These are phyloP conservation scores for Rhinocladiella similis DNA, from an alignment of 2,329 filamentous ascomycete genomes.

Conservation along the genomic window DNA sequence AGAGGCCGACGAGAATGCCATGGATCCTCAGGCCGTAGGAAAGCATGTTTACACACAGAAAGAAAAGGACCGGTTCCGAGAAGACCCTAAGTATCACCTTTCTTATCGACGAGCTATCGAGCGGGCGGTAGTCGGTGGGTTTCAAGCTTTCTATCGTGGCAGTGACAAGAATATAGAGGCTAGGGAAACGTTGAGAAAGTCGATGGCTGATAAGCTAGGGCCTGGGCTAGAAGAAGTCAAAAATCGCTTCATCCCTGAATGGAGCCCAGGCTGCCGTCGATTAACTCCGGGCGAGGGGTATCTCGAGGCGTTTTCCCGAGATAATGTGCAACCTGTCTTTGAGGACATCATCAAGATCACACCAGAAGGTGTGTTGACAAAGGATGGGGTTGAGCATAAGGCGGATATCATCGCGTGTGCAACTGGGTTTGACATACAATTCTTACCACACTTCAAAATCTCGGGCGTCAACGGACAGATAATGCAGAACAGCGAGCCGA, in stretches of 20 bases:
- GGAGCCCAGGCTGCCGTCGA: conserved; percentile 44
- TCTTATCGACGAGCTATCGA: conserved; percentile 17
- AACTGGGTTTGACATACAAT: conserved; percentile 39
- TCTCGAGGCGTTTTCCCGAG: conserved; percentile 17
- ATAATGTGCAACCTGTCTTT: conserved; percentile 27
- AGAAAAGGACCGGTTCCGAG: conserved; percentile 22
- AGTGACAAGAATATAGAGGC: conserved; percentile 13
- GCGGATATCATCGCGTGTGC: conserved; percentile 35
- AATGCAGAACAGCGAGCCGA: conserved; percentile 43
- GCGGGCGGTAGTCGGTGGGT: conserved; percentile 10
- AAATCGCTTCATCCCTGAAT: conserved; percentile 27
- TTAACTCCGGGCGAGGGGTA: conserved; percentile 44
- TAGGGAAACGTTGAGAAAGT: conserved; percentile 16
- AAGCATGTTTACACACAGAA: conserved; percentile 24
- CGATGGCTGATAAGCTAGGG: conserved; percentile 28
- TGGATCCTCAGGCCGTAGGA: conserved; percentile 22
- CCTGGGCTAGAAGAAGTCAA: conserved; percentile 25
- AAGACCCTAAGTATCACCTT: conserved; percentile 21
- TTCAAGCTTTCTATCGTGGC: conserved; percentile 22
- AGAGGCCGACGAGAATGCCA: conserved; percentile 25
- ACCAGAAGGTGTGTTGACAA: conserved; percentile 26
- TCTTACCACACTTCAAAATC: conserved; percentile 46
- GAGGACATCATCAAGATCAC: conserved; percentile 26
- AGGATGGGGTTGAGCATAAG: conserved; percentile 23
- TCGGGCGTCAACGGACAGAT: conserved; percentile 33